Conservation (phyloP, 2,329 filamentous ascomycete genomes). For the Akanthomyces lecanii region DNA sequence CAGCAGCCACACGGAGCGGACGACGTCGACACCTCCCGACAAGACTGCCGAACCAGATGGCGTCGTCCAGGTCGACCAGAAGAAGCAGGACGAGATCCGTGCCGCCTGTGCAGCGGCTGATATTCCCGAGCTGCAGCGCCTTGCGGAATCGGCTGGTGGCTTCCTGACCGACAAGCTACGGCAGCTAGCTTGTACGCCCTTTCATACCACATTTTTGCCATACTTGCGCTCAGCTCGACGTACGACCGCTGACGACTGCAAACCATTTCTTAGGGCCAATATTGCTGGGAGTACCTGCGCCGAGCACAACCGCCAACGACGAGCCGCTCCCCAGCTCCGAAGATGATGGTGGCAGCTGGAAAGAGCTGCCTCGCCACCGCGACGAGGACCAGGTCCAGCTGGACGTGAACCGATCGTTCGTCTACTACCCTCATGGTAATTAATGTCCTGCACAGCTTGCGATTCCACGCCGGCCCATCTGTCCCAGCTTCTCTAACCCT, state of each 20-base stretch:
- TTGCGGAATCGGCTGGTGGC: conserved; percentile 63
- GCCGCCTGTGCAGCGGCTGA: conserved; percentile 58
- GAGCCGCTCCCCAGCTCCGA: conserved; percentile 18
- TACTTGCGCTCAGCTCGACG: background rate
- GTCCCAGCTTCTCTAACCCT: conserved; percentile 9
- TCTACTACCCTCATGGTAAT: conserved; percentile 86
- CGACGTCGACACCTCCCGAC: background rate
- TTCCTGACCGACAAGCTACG: conserved; percentile 65
- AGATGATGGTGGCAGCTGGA: conserved; percentile 42
- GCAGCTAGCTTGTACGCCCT: conserved; percentile 65
- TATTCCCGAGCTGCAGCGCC: conserved; percentile 48
- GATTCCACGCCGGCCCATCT: background rate
- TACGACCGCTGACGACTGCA: conserved; percentile 4
- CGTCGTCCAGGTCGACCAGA: background rate
- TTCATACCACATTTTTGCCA: background rate
- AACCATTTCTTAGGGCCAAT: conserved; percentile 18
- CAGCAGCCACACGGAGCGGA: background rate
- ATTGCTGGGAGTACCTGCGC: conserved; percentile 14
- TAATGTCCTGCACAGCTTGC: conserved; percentile 2
- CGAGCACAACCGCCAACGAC: conserved; percentile 18
- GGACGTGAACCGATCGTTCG: conserved; percentile 93
- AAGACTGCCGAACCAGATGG: background rate
- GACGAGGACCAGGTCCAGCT: conserved; percentile 90
- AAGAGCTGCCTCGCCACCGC: conserved; percentile 64
- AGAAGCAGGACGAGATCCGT: conserved; percentile 38